Base-by-base conservation (phyloP, 306 rosid genomes). In the Medicago truncatula region DNA sequence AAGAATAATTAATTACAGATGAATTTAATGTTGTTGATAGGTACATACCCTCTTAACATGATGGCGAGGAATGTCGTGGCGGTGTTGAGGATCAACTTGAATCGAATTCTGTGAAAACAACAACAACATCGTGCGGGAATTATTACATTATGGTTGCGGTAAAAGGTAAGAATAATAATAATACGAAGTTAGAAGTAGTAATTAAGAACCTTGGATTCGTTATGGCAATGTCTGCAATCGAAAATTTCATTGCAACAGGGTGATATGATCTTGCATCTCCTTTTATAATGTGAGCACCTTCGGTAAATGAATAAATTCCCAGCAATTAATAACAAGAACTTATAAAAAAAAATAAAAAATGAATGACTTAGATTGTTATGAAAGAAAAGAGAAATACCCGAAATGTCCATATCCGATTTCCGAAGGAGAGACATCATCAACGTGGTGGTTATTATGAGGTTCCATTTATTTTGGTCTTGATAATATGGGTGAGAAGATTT, bases 11-110 rank as follows among this genome's bases (percentile, higher is more conserved):
- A 9, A 6, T 6, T 38, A 7, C 41, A 38, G 8, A 38, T 1
- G 3, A 25, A 25, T 25, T 25, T 25, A 25, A 25, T 2, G 36
- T 31, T 31, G 6, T 31, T 31, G 6, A 4, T 31, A 43, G 49
- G 49, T 43, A 12, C 21, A 1, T 52, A 54, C 95, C 84, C 82
- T 74, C 75, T 88, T 84, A 82, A 92, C 40, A 61, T 92, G 89
- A 78, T 89, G 95, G 82, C 91, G 93, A 77, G 97, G 95, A 86
- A 92, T 23, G 40, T 89, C 93, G 41, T 92, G 97, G 58, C 90
- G 88, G 47, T 86, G 77, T 36, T 67, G 39, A 43, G 86, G 89
- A 64, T 77, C 78, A n/a, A 89, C 77, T 38, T 87, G 88, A 68
- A 89, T 70, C 5, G 91, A 82, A 75, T 92, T 92, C 97, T 89